A percentile compares a stretch with the other conserved stretches of the same genome.
Evolutionary conservation across 176 grass and related monocot genomes (phyloP).

Genomic region (Aegilops tauschii): DNA sequence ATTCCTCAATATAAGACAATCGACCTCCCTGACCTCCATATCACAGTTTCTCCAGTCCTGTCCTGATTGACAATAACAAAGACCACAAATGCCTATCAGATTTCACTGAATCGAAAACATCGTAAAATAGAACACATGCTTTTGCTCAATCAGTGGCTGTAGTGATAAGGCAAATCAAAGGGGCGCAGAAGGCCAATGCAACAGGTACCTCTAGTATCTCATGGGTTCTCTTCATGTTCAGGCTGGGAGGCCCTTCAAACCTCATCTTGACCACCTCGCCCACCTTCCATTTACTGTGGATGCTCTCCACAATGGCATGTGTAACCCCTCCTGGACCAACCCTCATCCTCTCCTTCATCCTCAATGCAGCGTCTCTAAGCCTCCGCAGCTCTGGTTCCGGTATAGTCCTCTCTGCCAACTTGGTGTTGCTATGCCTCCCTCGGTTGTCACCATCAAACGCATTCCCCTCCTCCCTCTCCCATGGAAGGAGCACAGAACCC

Average conservation of each 20-base stretch:
- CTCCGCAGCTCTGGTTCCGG: conserved; percentile 72
- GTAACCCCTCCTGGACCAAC: conserved; percentile 85
- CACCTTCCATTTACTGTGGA: conserved; percentile 78
- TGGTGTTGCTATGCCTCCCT: conserved; percentile 47
- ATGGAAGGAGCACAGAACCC: conserved; percentile 63
- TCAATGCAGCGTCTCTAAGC: conserved; percentile 69
- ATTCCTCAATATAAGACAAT: conserved; percentile 85
- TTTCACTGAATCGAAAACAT: background rate
- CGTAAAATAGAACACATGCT: background rate
- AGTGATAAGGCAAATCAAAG: background rate
- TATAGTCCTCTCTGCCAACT: conserved; percentile 72
- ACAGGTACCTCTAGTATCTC: conserved; percentile 77
- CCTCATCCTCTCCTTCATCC: conserved; percentile 94
- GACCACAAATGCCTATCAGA: conserved; percentile 1
- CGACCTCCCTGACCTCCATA: conserved; percentile 93
- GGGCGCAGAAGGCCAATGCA: background rate
- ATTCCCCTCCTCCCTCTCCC: conserved; percentile 50
- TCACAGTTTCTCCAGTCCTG: conserved; percentile 88
- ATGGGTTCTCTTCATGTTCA: conserved; percentile 90
- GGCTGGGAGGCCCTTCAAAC: conserved; percentile 80
- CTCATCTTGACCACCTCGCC: conserved; percentile 85
- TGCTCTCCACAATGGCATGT: conserved; percentile 60
- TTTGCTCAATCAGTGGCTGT: background rate
- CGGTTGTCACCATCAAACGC: background rate
- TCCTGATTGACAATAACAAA: conserved; percentile 39